phyloP scores from a whole-genome alignment of 1,284 basidiomycete species.

The Fomitopsis palustris region DNA sequence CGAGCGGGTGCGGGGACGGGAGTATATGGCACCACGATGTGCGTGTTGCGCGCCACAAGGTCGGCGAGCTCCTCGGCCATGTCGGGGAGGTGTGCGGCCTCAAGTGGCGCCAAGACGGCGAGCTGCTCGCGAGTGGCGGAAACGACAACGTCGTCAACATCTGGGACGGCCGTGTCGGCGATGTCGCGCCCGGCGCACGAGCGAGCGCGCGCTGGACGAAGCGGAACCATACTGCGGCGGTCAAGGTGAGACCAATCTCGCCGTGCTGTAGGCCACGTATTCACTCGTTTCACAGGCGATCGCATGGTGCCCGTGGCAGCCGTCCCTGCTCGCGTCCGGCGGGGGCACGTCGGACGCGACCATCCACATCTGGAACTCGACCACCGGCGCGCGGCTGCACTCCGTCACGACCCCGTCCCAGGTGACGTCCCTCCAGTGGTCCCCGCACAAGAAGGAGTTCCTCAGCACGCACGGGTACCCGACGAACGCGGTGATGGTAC shows the following conservation, averaged over 20 bases:
- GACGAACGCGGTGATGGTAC: constrained; percentile 45
- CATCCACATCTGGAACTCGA: constrained; percentile 92
- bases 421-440: constrained; percentile 91
- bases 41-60: constrained; percentile 81
- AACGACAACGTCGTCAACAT: constrained; percentile 98
- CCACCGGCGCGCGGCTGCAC: constrained; percentile 85
- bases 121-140: constrained; percentile 89
- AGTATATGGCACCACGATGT: constrained; percentile 96
- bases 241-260: constrained; percentile 86
- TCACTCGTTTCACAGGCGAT: constrained; percentile 57
- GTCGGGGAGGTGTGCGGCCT: constrained; percentile 87
- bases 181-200: constrained; percentile 56
- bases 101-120: constrained; percentile 80
- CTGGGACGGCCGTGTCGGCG: constrained; percentile 84
- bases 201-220: constrained; percentile 87
- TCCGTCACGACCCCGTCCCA: constrained; percentile 84
- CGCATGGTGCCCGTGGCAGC: constrained; percentile 98
- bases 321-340: constrained; percentile 87
- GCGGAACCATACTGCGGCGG: constrained; percentile 90
- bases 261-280: not conserved
- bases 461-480: constrained; percentile 94
- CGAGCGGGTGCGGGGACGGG: constrained; percentile 88
- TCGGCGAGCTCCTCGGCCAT: constrained; percentile 86
- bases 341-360: constrained; percentile 95
- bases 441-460: constrained; percentile 87